Base-by-base conservation (phyloP, 1,139 yeast species). In the Saccharomycopsis hybrid region DNA sequence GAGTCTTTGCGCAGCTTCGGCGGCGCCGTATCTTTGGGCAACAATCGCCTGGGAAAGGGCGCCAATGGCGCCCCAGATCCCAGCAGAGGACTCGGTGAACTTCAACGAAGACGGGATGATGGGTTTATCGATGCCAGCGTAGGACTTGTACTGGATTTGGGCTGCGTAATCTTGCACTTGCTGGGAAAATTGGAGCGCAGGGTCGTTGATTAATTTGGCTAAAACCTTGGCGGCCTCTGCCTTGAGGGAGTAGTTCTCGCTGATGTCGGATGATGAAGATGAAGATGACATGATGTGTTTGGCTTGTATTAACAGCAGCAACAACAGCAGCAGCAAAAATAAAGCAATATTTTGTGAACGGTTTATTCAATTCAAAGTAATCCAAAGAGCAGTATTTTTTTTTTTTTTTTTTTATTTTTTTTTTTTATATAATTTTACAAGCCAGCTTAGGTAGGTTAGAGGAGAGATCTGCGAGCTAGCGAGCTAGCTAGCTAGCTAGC, bases 91-190 rank as follows among this genome's bases (percentile, higher is more conserved):
- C 54, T 65, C 69, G 44, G 63, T 57, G 48, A 65, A 62, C 44
- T 65, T 65, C 43, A 65, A 57, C 27, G 66, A 63, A 48, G 66
- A 62, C 3, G 69, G 69, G 8, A 65, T 55, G 18, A 60, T 36
- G 13, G 49, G 49, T 13, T 25, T 41, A 25, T 39, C 44, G 33
- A 35, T 38, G 5, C 44, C 49, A 13, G 49, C 18, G 3, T 28
- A n/a, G 13, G 40, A 30, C 25, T 7, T 27, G 28, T 36, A 48
- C 18, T 44, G 35, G 29, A 48, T 41, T 4, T 32, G 11, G 8
- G n/a, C 13, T n/a, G 44, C 39, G 18, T 35, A 32, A 3, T 27
- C 9, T 28, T 39, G 32, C 27, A 35, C 31, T 13, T 38, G 36
- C 5, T 36, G 24, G 4, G 48, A 49, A 30, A 44, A 27, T 29